Evolutionary conservation across 345 rosid species (phyloP).

Genomic region (Brassica nigra): DNA sequence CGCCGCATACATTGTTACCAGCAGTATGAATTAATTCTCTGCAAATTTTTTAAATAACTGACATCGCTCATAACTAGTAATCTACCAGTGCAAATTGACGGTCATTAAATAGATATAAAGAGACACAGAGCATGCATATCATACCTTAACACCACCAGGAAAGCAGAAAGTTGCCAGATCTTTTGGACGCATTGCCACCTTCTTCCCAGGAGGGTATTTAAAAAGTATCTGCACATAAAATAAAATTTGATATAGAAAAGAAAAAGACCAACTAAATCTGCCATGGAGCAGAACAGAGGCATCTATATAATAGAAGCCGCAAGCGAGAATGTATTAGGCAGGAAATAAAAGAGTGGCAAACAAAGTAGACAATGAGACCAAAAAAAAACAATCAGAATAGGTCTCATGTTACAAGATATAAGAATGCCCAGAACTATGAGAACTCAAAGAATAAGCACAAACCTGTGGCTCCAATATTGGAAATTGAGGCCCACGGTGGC

Average conservation of each 20-base stretch:
- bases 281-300: slow-evolving; percentile 12
- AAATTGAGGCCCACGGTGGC: slow-evolving; percentile 62
- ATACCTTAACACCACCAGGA: slow-evolving; percentile 94
- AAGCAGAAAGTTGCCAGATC: slow-evolving; percentile 94
- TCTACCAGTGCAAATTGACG: background rate
- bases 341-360: background rate
- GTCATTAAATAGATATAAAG: background rate
- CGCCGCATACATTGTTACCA: background rate
- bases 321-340: slow-evolving; percentile 3
- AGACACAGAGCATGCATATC: slow-evolving; percentile 23
- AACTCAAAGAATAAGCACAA: slow-evolving; percentile 17
- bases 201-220: slow-evolving; percentile 91
- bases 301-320: background rate
- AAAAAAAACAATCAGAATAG: background rate
- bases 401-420: slow-evolving; percentile 13
- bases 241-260: slow-evolving; percentile 27
- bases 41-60: background rate
- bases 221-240: slow-evolving; percentile 66
- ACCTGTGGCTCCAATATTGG: slow-evolving; percentile 96
- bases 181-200: slow-evolving; percentile 69
- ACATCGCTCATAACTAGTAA: slow-evolving; percentile 9
- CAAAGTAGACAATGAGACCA: background rate
- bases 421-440: slow-evolving; percentile 1
- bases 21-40: background rate
- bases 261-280: slow-evolving; percentile 5